These are phyloP conservation scores for Starmera quercuum DNA, from an alignment of 805 yeast genomes.

Conservation along the genomic window DNA sequence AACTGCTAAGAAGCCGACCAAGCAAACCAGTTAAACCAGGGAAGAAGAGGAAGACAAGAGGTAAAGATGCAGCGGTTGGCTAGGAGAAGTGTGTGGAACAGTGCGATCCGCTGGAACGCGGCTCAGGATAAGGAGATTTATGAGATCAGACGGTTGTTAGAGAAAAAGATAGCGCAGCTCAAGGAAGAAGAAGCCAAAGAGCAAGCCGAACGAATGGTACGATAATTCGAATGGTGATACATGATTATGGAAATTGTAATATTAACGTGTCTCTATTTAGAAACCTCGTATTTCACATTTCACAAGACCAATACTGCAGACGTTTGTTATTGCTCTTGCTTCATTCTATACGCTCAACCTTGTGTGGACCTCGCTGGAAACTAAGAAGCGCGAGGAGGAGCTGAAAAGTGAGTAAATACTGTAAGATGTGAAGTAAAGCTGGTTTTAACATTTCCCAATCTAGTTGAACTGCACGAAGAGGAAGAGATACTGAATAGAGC, in stretches of 20 bases:
- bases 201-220: conserved; percentile 8
- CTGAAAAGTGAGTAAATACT: conserved; percentile 7
- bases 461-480: not conserved
- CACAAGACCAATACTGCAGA: conserved; percentile 15
- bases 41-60: no score
- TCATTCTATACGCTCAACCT: conserved; percentile 15
- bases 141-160: conserved; percentile 1
- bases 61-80: no score
- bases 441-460: not conserved
- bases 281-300: conserved; percentile 19
- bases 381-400: conserved; percentile 12
- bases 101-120: no score
- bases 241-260: not conserved
- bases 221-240: not conserved
- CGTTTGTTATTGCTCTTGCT: conserved; percentile 16
- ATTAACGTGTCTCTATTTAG: conserved; percentile 5
- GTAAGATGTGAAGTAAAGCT: not conserved
- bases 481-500: not conserved
- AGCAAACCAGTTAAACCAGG: no score
- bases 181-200: conserved; percentile 5
- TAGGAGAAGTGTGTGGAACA: no score
- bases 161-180: conserved; percentile 1
- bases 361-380: conserved; percentile 19
- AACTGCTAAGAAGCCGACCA: no score
- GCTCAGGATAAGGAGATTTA: conserved; percentile 1